phyloP scores from a whole-genome alignment of 2,329 filamentous ascomycete genomes.

The Coniella vitis region DNA sequence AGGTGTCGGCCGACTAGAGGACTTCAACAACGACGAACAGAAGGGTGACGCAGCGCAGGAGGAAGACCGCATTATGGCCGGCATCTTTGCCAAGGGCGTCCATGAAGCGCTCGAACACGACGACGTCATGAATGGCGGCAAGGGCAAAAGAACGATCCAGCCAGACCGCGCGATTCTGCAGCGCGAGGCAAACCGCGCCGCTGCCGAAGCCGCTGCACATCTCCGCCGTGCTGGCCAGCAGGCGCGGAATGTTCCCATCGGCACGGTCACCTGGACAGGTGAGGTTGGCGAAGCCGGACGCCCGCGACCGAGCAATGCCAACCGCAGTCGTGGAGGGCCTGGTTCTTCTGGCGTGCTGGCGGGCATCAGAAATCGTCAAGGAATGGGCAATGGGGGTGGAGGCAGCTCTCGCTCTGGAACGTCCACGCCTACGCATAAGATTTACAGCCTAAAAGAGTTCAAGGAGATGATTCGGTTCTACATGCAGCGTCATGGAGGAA shows the following conservation, averaged over 20 bases:
- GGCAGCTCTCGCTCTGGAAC: slow-evolving; percentile 40
- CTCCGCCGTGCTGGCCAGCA: slow-evolving; percentile 67
- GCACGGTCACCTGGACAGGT: slow-evolving; percentile 91
- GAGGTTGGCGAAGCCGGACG: slow-evolving; percentile 71
- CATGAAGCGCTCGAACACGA: slow-evolving; percentile 94
- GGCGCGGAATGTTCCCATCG: slow-evolving; percentile 67
- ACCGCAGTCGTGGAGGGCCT: slow-evolving; percentile 43
- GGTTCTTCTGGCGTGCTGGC: slow-evolving; percentile 49
- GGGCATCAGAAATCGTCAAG: slow-evolving; percentile 52
- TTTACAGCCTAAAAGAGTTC: slow-evolving; percentile 53
- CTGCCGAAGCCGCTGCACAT: slow-evolving; percentile 68
- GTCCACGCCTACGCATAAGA: slow-evolving; percentile 29
- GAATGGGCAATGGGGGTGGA: slow-evolving; percentile 30
- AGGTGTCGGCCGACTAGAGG: slow-evolving; percentile 59
- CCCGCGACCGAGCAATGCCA: slow-evolving; percentile 46
- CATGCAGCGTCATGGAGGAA: slow-evolving; percentile 68
- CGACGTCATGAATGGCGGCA: slow-evolving; percentile 69
- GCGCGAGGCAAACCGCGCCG: slow-evolving; percentile 73
- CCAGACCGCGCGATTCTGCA: slow-evolving; percentile 75
- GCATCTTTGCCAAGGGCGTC: slow-evolving; percentile 80
- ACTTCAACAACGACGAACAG: slow-evolving; percentile 46
- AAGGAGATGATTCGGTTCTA: slow-evolving; percentile 70
- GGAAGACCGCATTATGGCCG: slow-evolving; percentile 76
- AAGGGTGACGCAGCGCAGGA: slow-evolving; percentile 36
- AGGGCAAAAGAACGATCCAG: slow-evolving; percentile 61